Conservation (phyloP, 306 rosid species). For the Vicia sativa region DNA sequence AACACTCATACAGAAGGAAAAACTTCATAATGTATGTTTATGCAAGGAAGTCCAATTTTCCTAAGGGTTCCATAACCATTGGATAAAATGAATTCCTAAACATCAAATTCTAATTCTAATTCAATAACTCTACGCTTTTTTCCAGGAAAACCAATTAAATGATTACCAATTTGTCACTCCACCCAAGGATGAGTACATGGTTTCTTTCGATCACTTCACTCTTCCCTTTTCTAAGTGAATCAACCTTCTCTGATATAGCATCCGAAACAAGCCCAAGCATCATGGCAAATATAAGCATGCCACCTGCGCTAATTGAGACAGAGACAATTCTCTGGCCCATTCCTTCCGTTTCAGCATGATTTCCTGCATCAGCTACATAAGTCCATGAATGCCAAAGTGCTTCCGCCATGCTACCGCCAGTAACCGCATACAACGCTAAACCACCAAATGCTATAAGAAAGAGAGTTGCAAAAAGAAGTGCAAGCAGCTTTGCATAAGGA, state of each 20-base stretch:
- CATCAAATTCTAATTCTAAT: conserved; percentile 27
- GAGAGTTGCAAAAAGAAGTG: conserved; percentile 90
- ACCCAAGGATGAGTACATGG: conserved; percentile 96
- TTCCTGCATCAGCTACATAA: conserved; percentile 93
- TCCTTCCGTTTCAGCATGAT: conserved; percentile 96
- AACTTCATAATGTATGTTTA: conserved; percentile 12
- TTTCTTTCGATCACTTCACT: conserved; percentile 95
- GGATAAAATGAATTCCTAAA: conserved; percentile 6
- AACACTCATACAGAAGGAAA: not conserved
- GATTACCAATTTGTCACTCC: conserved; percentile 96
- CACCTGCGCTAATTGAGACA: conserved; percentile 94
- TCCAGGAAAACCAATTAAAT: conserved; percentile 28
- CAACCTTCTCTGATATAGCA: conserved; percentile 97
- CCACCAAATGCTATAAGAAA: conserved; percentile 96
- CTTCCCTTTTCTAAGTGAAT: conserved; percentile 95
- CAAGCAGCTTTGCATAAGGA: conserved; percentile 94
- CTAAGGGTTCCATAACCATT: conserved; percentile 5
- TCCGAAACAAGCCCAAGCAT: conserved; percentile 98
- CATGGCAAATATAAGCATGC: conserved; percentile 99
- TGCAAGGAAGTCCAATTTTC: conserved; percentile 19
- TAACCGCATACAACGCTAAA: conserved; percentile 88
- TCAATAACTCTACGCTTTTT: not conserved
- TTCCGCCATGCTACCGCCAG: conserved; percentile 83
- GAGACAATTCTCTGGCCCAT: conserved; percentile 95
- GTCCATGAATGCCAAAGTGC: conserved; percentile 99